Evolutionary conservation across 2,329 filamentous ascomycete genomes (phyloP).

Genomic region (Claviceps sp.): DNA sequence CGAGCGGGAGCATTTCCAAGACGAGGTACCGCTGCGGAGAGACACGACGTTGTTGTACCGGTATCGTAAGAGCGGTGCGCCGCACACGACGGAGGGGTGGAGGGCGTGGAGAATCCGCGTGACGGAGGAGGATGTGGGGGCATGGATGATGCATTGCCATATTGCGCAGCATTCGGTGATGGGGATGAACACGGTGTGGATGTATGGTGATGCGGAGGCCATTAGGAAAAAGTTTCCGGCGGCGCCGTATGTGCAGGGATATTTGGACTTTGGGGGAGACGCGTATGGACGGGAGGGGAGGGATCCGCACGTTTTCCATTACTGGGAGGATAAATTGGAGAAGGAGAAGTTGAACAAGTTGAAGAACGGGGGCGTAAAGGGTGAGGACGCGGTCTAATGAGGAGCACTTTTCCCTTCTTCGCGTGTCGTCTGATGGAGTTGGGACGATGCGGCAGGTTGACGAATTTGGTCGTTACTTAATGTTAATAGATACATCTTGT

Average conservation of each 20-base stretch:
- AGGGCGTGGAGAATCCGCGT: constrained; percentile 43
- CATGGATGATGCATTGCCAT: constrained; percentile 51
- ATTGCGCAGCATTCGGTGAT: constrained; percentile 44
- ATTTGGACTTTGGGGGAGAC: constrained; percentile 29
- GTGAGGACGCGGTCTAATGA: background rate
- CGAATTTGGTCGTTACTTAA: too few species aligned
- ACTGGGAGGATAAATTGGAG: background rate
- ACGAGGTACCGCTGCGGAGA: constrained; percentile 19
- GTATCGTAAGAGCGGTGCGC: constrained; percentile 27
- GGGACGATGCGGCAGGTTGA: too few species aligned
- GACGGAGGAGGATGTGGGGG: constrained; percentile 25
- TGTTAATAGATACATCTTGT: too few species aligned
- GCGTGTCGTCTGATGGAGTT: too few species aligned
- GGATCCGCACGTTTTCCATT: background rate
- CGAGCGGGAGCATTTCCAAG: constrained; percentile 2
- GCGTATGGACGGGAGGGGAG: constrained; percentile 23
- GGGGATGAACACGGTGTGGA: constrained; percentile 19
- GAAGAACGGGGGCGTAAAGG: background rate
- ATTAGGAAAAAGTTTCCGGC: constrained; percentile 8
- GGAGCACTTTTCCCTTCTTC: too few species aligned
- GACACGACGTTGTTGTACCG: constrained; percentile 43
- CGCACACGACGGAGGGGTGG: constrained; percentile 37
- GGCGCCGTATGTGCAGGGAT: constrained; percentile 23
- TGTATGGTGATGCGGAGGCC: constrained; percentile 14
- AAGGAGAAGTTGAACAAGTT: background rate